Base-by-base conservation (phyloP, 2,329 filamentous ascomycete genomes). In the Dryadomyces quercivorus region DNA sequence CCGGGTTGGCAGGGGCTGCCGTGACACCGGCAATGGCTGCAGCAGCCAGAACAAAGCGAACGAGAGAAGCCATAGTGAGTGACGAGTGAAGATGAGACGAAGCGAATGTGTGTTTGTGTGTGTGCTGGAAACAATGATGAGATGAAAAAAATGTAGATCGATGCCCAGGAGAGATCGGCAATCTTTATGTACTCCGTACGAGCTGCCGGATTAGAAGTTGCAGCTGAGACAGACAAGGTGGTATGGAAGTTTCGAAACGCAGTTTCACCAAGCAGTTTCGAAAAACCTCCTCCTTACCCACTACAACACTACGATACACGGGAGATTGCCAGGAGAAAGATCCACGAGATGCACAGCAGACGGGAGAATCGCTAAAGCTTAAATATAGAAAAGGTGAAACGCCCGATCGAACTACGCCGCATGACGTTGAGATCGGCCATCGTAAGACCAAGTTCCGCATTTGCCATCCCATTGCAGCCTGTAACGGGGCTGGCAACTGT, bases 11-110 rank as follows among this genome's bases (percentile, higher is more conserved):
- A 5, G 64, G 46, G 16, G 15, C 22, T n/a, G 46, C 46, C 5
- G 20, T 15, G 46, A 36, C 26, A 12, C 59, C 59, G 5, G 62
- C 55, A 26, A 64, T 43, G 15, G 63, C 64, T 47, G 63, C 56
- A 21, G 60, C 34, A 48, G 58, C 61, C 34, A 65, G 48, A 36
- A 59, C 55, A 44, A 66, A 55, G 52, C 57, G 59, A 7, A 54
- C 60, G 16, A 65, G 36, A 52, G 57, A 36, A 54, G 62, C 57
- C 63, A 65, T 66, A 55, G 50, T 15, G 22, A 49, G 13, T 7
- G 15, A 31, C 18, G 46, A 3, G n/a, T 13, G 22, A 18, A 48
- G 21, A 8, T 8, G 8, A 31, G 26, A 31, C 26, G 21, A 26
- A 12, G 21, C 9, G 20, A 44, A 44, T 16, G 16, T 12, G 7